Base-by-base conservation (phyloP, 805 yeast species). In the Yarrowia sp. region DNA sequence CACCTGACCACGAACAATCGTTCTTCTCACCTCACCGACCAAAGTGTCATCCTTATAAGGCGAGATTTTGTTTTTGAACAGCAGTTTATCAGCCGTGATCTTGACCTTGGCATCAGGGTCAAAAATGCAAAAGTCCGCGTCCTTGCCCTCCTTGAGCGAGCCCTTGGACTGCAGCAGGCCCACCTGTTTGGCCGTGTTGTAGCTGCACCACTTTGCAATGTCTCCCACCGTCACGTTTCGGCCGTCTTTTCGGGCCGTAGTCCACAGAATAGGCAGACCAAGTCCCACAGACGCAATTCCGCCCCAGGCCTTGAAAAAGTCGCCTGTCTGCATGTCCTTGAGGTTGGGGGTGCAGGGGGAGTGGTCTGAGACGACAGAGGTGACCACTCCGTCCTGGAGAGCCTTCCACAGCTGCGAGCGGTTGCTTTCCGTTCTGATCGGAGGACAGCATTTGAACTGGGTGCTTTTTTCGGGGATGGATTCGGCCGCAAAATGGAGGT, bases 321-420 rank as follows among this genome's bases (percentile, higher is more conserved):
- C 96, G 43, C 97, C 97, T 66, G 84, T 80, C 11, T 85, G 87
- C 62, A 91, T 79, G 22, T 90, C 89, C 75, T 92, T 92, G 71
- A 92, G 79, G 67, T 90, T 90, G 0, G 98, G 96, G 0, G 97
- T 90, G 76, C 98, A 92, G 2, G 98, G 98, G 4, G 97, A 90
- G 76, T 92, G 98, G 75, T 92, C 98, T 12, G 96, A 89, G 7
- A 93, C 98, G 4, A 92, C 96, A 3, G 97, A 86, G 16, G 89
- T 83, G 67, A 92, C 87, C 33, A 86, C 77, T 38, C 84, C 85
- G 22, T 81, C 80, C 63, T 83, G 74, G 35, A 93, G 78, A 0
- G 93, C 98, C 65, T 81, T 77, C 98, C 98, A 93, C 51, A 92
- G 81, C 38, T 82, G 79, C 46, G 80, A 75, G 69, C 95, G 81